These are phyloP conservation scores for Asterella californica DNA, from an alignment of 225 moss, liverwort and hornwort species.

Conservation along the genomic window DNA sequence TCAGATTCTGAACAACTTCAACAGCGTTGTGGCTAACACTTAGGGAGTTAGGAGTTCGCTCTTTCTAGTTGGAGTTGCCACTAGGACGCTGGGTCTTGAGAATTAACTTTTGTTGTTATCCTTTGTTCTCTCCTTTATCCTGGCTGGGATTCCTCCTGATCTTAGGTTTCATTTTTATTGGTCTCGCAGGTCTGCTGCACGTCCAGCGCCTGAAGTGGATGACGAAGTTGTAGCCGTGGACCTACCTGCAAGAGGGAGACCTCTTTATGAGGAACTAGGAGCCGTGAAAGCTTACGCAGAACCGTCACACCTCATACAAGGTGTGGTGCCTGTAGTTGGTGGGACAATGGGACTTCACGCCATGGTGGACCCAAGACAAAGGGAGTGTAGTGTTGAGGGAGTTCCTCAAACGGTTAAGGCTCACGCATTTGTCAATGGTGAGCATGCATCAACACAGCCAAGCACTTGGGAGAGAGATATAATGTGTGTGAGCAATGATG, in stretches of 20 bases:
- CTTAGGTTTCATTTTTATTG: neutral
- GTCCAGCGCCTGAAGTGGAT: constrained; percentile 47
- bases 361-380: constrained; percentile 31
- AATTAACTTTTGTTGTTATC: neutral
- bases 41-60: neutral
- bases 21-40: neutral
- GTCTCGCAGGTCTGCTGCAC: constrained; percentile 56
- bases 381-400: constrained; percentile 16
- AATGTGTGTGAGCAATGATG: constrained; percentile 20
- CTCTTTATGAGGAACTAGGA: constrained; percentile 18
- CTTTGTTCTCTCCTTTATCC: neutral
- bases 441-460: constrained; percentile 10
- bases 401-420: constrained; percentile 15
- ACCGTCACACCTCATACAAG: constrained; percentile 1
- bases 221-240: constrained; percentile 25
- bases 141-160: neutral
- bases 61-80: neutral
- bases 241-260: constrained; percentile 34
- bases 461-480: constrained; percentile 36
- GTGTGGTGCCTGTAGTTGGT: constrained; percentile 17
- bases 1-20: neutral
- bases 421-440: constrained; percentile 32
- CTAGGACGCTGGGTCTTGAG: neutral
- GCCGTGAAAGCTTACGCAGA: constrained; percentile 18
- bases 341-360: constrained; percentile 36